Evolutionary conservation across 2,329 filamentous ascomycete species (phyloP).

Genomic region (Fusarium nematophilum): DNA sequence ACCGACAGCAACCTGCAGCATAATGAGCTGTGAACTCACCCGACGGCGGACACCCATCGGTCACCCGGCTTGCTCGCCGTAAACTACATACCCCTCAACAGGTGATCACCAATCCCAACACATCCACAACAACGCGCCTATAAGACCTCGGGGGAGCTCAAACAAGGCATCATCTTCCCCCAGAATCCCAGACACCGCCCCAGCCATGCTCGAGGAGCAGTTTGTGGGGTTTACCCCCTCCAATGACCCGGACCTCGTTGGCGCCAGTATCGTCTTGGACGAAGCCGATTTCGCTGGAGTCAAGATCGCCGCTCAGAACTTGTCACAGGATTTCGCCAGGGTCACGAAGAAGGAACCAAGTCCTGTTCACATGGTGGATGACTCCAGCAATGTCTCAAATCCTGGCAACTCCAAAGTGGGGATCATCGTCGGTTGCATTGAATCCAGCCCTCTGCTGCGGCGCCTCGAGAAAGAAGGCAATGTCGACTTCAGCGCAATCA

Average conservation of each 20-base stretch:
- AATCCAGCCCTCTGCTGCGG: conserved; percentile 7
- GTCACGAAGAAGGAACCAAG: conserved; percentile 6
- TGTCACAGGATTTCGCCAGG: conserved; percentile 21
- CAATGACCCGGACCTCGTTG: neutral
- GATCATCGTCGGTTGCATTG: conserved; percentile 12
- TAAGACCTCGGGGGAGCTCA: neutral
- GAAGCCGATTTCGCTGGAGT: conserved; percentile 21
- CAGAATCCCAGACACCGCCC: neutral
- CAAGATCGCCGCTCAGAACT: conserved; percentile 22
- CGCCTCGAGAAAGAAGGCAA: neutral
- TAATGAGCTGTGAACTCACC: too few species aligned
- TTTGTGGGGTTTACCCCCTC: conserved; percentile 13
- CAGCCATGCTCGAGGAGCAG: conserved; percentile 26
- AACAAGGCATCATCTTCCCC: neutral
- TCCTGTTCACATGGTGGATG: neutral
- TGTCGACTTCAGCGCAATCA: neutral
- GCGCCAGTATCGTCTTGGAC: conserved; percentile 22
- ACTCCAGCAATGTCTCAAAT: neutral
- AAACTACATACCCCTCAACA: too few species aligned
- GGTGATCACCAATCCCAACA: too few species aligned
- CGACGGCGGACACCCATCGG: too few species aligned
- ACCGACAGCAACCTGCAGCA: neutral
- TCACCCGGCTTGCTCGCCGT: neutral
- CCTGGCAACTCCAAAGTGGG: neutral
- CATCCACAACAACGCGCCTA: too few species aligned